Base-by-base conservation (phyloP, 306 rosid species). In the Cucumis cinereus region DNA sequence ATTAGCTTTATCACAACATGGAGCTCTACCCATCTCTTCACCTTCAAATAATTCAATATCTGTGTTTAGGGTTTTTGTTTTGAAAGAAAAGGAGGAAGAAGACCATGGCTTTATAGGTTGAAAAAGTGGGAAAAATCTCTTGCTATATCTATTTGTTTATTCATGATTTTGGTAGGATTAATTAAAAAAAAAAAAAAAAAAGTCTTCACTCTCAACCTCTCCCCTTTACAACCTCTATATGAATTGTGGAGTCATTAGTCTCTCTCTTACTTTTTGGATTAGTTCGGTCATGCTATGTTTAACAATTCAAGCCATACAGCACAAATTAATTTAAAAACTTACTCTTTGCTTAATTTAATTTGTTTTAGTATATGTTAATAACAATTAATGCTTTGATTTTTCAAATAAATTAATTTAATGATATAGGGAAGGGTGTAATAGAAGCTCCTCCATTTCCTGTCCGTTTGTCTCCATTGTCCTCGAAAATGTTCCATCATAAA, bases 1-100 rank as follows among this genome's bases (percentile, higher is more conserved):
- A 77, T 87, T 95, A 41, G 92, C 91, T 81, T 95, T 95, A 85
- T 95, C 99, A 74, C 99, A 95, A 43, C 99, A 95, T 6, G 99
- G 99, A 80, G 99, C 99, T 83, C 99, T 81, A 76, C 99, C 99
- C 99, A 95, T 90, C 82, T 82, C 41, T 55, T 1, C 13, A 47
- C 6, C 53, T 47, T 47, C 53, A 30, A 30, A 30, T 47, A 47
- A 47, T 47, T 49, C 55, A 50, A 62, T 76, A 64, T 30, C 8
- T 82, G n/a, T 16, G 77, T 77, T 30, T 2, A 49, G 81, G 85
- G 63, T 77, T 81, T 82, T 83, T 88, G 86, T 83, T 88, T 79
- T 80, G 89, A 85, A 87, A 86, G 45, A 61, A 45, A 45, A 72
- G 33, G 81, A 36, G 14, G 87, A 80, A 83, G 88, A 83, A 79